These are phyloP conservation scores for Babesia sp. DNA, from an alignment of 169 alveolate genomes.

Conservation along the genomic window DNA sequence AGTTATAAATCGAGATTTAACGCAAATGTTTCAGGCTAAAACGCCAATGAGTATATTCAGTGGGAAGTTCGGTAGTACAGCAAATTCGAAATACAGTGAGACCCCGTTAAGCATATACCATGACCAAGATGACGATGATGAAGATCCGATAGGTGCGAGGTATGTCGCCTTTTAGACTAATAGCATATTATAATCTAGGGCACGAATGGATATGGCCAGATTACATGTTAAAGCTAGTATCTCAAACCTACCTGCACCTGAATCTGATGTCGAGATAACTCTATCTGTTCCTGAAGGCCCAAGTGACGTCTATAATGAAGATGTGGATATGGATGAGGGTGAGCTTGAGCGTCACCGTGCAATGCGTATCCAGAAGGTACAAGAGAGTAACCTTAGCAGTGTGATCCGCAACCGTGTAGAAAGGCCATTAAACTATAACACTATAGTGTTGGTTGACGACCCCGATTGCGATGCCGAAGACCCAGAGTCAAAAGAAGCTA, in stretches of 20 bases:
- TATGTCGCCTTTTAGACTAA: not conserved
- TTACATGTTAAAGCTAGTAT: constrained; percentile 72
- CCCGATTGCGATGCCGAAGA: constrained; percentile 5
- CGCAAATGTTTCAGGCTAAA: constrained; percentile 19
- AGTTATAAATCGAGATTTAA: not conserved
- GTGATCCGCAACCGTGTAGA: constrained; percentile 30
- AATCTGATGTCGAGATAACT: constrained; percentile 68
- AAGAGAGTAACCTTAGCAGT: not conserved
- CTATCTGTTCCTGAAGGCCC: constrained; percentile 28
- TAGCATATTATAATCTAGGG: constrained; percentile 23
- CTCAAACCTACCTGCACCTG: constrained; percentile 74
- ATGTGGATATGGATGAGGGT: constrained; percentile 38
- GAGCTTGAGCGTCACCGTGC: constrained; percentile 37
- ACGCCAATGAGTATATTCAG: constrained; percentile 52
- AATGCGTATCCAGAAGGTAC: not conserved
- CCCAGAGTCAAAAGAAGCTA: constrained; percentile 1
- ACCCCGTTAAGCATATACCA: constrained; percentile 16
- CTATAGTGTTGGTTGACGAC: constrained; percentile 55
- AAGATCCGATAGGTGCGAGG: constrained; percentile 66
- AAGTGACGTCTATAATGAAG: constrained; percentile 10
- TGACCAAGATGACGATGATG: not conserved
- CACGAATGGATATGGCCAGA: constrained; percentile 77
- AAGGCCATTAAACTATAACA: constrained; percentile 56
- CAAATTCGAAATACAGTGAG: constrained; percentile 41
- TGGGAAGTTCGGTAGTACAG: constrained; percentile 41